Conservation (phyloP, 352 stramenopile species). For the Phytophthora sansomeana region DNA sequence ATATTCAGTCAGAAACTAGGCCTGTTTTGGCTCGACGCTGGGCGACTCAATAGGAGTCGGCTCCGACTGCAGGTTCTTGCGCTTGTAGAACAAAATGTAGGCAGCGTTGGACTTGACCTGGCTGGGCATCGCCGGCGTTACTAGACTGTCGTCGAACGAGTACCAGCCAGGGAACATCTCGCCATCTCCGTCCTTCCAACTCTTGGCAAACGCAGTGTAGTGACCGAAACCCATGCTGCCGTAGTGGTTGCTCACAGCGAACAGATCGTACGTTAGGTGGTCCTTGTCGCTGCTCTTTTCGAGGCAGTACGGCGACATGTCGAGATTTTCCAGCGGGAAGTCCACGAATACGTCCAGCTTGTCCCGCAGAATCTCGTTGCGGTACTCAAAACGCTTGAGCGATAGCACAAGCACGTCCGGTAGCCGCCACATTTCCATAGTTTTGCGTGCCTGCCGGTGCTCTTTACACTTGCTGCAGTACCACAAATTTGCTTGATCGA, state of each 20-base stretch:
- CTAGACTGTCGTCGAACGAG: conserved; percentile 86
- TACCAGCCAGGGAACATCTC: conserved; percentile 81
- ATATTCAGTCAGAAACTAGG: conserved; percentile 4
- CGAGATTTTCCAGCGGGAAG: conserved; percentile 86
- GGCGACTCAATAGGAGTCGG: neutral
- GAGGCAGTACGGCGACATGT: conserved; percentile 87
- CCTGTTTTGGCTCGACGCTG: conserved; percentile 14
- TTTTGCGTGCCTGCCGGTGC: conserved; percentile 80
- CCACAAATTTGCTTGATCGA: conserved; percentile 88
- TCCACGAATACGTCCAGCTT: conserved; percentile 89
- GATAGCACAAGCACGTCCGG: conserved; percentile 87
- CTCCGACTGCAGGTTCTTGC: conserved; percentile 45
- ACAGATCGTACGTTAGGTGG: conserved; percentile 83
- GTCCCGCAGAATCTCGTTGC: conserved; percentile 81
- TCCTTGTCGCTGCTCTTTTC: conserved; percentile 50
- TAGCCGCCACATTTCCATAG: conserved; percentile 83
- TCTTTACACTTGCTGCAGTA: conserved; percentile 86
- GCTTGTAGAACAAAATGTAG: conserved; percentile 93
- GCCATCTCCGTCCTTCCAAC: conserved; percentile 62
- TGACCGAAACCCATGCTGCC: conserved; percentile 91
- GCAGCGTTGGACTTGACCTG: conserved; percentile 83
- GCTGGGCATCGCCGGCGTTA: conserved; percentile 58
- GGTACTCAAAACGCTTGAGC: conserved; percentile 92
- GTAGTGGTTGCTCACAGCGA: conserved; percentile 92
- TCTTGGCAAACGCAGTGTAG: conserved; percentile 90